A percentile compares a stretch with the other conserved stretches of the same genome.
Conservation (phyloP, 305 asterid species). For the Fraxinus sp. region DNA sequence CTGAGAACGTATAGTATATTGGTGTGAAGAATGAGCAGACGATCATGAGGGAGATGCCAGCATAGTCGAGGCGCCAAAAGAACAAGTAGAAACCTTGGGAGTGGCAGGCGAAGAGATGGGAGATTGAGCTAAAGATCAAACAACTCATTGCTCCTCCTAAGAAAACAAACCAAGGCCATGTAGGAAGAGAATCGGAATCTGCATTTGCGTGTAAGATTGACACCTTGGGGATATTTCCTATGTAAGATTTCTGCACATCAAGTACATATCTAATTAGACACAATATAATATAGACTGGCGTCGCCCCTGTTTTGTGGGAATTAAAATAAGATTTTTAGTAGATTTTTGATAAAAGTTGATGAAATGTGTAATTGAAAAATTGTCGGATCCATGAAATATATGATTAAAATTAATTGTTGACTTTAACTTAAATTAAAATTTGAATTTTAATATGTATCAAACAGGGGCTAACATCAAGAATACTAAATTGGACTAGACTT, state of each 20-base stretch:
- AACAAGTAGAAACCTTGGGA: conserved; percentile 57
- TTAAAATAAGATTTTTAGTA: background rate
- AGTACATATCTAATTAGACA: background rate
- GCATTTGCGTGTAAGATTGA: conserved; percentile 33
- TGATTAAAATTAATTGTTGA: too few species aligned
- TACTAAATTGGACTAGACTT: background rate
- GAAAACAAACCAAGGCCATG: conserved; percentile 90
- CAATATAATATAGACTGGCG: background rate
- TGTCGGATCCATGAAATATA: too few species aligned
- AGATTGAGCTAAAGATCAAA: conserved; percentile 57
- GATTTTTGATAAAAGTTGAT: too few species aligned
- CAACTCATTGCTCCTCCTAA: conserved; percentile 76
- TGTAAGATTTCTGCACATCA: conserved; percentile 49
- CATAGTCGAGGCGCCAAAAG: conserved; percentile 89
- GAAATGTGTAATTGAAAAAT: too few species aligned
- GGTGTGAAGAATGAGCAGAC: conserved; percentile 80
- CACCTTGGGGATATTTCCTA: conserved; percentile 41
- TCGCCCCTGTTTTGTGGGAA: background rate
- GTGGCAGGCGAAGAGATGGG: conserved; percentile 87
- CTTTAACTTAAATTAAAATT: too few species aligned
- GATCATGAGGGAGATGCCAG: conserved; percentile 80
- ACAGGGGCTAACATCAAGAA: background rate
- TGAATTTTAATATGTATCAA: background rate
- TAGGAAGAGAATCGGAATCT: conserved; percentile 39
- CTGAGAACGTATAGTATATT: conserved; percentile 63